These are phyloP conservation scores for Phytophthora cactorum DNA, from an alignment of 352 stramenopile species.

Conservation along the genomic window DNA sequence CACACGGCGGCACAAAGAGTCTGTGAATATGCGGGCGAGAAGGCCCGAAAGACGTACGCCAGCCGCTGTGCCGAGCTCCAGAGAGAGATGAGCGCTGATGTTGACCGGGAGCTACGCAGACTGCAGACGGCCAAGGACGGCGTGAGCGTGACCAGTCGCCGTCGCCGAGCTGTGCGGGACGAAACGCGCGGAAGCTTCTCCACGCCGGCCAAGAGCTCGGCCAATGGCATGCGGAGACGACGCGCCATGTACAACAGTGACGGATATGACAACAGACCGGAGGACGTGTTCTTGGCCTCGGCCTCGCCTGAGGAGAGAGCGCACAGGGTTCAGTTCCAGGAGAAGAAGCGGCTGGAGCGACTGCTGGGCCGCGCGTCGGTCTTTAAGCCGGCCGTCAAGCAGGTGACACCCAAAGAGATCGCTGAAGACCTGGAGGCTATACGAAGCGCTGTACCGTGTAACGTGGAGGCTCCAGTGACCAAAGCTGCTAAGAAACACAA, in stretches of 20 bases:
- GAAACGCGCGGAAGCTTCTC: slow-evolving; percentile 21
- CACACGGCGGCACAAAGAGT: slow-evolving; percentile 35
- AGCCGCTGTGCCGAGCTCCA: slow-evolving; percentile 57
- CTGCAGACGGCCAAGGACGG: slow-evolving; percentile 64
- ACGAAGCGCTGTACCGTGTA: slow-evolving; percentile 19
- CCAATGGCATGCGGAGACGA: slow-evolving; percentile 26
- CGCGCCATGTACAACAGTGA: slow-evolving; percentile 27
- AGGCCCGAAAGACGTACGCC: slow-evolving; percentile 47
- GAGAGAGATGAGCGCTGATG: slow-evolving; percentile 53
- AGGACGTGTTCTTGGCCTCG: slow-evolving; percentile 33
- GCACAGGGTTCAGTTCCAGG: slow-evolving; percentile 45
- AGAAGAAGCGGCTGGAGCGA: slow-evolving; percentile 65
- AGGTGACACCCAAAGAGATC: slow-evolving; percentile 39
- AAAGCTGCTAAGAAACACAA: slow-evolving; percentile 21
- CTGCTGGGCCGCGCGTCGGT: slow-evolving; percentile 57
- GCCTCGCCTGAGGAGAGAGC: slow-evolving; percentile 39
- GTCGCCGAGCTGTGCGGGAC: slow-evolving; percentile 41
- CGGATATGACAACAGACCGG: slow-evolving; percentile 24
- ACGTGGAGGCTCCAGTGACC: slow-evolving; percentile 1
- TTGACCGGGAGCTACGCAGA: slow-evolving; percentile 59
- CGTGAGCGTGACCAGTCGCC: slow-evolving; percentile 70
- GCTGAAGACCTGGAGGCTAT: slow-evolving; percentile 52
- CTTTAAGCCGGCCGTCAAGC: slow-evolving; percentile 52
- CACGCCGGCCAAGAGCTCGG: slow-evolving; percentile 21
- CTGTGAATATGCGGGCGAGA: slow-evolving; percentile 48